These are phyloP conservation scores for Trichaptum fuscoviolaceum DNA, from an alignment of 768 basidiomycete species.

Conservation along the genomic window DNA sequence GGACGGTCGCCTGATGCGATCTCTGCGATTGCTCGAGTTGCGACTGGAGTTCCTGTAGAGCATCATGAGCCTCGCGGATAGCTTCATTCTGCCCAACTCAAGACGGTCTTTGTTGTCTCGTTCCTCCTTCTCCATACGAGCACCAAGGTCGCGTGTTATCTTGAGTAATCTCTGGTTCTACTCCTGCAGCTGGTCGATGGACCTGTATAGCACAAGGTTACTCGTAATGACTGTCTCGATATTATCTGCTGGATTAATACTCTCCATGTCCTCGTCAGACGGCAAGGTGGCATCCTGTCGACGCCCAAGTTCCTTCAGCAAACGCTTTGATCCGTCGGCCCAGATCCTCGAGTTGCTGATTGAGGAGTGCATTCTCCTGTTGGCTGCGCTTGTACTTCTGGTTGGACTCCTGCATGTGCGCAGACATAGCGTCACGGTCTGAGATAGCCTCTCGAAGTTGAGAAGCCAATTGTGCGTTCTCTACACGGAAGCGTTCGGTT, in stretches of 20 bases:
- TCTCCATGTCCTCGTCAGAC: constrained; percentile 53
- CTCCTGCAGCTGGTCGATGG: constrained; percentile 73
- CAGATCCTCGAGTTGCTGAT: constrained; percentile 76
- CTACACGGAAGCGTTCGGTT: constrained; percentile 77
- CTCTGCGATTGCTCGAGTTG: constrained; percentile 78
- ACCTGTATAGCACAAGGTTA: constrained; percentile 82
- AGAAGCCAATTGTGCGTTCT: constrained; percentile 73
- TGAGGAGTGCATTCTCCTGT: constrained; percentile 61
- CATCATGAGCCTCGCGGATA: constrained; percentile 81
- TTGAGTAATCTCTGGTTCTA: constrained; percentile 88
- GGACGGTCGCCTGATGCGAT: constrained; percentile 61
- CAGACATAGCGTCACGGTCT: constrained; percentile 66
- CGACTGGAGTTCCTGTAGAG: constrained; percentile 71
- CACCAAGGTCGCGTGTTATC: constrained; percentile 77
- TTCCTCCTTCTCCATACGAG: constrained; percentile 83
- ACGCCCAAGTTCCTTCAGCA: constrained; percentile 77
- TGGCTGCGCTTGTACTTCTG: constrained; percentile 57
- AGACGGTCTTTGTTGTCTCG: constrained; percentile 64
- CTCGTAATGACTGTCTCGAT: constrained; percentile 83
- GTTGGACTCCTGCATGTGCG: constrained; percentile 48
- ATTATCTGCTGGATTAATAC: constrained; percentile 44
- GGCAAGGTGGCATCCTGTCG: constrained; percentile 80
- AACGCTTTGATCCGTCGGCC: constrained; percentile 76
- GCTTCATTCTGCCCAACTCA: constrained; percentile 72
- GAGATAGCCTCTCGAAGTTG: constrained; percentile 72